A percentile compares a stretch with the other conserved stretches of the same genome.
Conservation (phyloP, 441 rosid genomes). For the Erodium trifolium region DNA sequence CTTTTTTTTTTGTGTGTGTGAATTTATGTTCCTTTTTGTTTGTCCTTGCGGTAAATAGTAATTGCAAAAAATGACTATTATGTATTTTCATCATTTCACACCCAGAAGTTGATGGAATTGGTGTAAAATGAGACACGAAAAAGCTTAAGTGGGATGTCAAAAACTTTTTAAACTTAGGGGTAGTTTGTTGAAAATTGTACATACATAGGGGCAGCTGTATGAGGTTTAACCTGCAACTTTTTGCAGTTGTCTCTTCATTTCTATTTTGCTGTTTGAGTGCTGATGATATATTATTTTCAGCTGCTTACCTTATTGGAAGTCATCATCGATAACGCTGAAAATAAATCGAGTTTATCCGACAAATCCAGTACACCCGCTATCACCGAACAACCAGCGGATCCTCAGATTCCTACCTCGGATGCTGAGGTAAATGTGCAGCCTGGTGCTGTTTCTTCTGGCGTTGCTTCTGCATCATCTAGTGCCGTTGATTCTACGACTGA, state of each 20-base stretch:
- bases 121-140: no score
- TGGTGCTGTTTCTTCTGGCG: conserved; percentile 31
- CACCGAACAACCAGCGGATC: conserved; percentile 36
- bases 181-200: no score
- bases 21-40: no score
- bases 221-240: no score
- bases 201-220: no score
- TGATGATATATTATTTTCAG: conserved; percentile 33
- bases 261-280: conserved; percentile 2
- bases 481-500: conserved; percentile 34
- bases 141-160: no score
- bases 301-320: conserved; percentile 87
- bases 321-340: conserved; percentile 68
- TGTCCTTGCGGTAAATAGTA: no score
- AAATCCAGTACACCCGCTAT: conserved; percentile 43
- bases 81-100: no score
- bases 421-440: conserved; percentile 34
- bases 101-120: no score
- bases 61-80: no score
- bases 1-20: conserved; percentile 2
- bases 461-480: conserved; percentile 35
- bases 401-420: conserved; percentile 36
- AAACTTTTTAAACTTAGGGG: no score
- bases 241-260: background rate
- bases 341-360: conserved; percentile 47